Percentiles rank a stretch among this genome's conserved stretches.
These are phyloP conservation scores for Nakaseomyces kungkrabaensis DNA, from an alignment of 1,139 yeast genomes.

Conservation along the genomic window DNA sequence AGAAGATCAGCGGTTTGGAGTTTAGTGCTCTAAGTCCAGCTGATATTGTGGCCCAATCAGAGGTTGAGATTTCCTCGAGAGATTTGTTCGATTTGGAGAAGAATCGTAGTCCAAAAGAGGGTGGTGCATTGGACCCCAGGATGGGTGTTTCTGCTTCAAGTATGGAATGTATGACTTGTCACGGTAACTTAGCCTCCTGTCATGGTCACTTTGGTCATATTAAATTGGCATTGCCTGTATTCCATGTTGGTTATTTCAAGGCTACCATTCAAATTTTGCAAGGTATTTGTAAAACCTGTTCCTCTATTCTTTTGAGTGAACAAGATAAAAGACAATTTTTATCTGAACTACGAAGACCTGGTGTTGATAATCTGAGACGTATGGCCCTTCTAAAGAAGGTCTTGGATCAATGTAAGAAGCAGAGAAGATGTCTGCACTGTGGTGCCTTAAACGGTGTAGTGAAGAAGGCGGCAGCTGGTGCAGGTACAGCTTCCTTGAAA, in stretches of 20 bases:
- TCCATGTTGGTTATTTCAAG: constrained; percentile 95
- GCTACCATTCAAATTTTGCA: constrained; percentile 83
- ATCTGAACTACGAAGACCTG: constrained; percentile 73
- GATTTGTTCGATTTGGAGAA: constrained; percentile 84
- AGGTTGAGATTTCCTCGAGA: constrained; percentile 84
- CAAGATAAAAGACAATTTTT: constrained; percentile 58
- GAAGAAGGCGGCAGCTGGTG: constrained; percentile 89
- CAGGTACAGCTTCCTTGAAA: constrained; percentile 86
- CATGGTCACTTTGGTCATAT: constrained; percentile 98
- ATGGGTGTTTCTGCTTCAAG: constrained; percentile 93
- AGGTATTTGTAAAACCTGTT: constrained; percentile 85
- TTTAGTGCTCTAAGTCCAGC: constrained; percentile 87
- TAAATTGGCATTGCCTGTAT: constrained; percentile 86
- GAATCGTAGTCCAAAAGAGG: constrained; percentile 67
- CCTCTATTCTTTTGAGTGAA: constrained; percentile 67
- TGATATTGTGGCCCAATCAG: constrained; percentile 88
- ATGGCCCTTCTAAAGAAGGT: constrained; percentile 80
- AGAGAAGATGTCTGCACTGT: constrained; percentile 81
- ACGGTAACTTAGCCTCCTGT: constrained; percentile 85
- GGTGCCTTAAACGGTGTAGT: constrained; percentile 92
- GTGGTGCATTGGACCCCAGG: constrained; percentile 83
- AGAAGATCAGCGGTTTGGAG: constrained; percentile 81
- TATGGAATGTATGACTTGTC: constrained; percentile 81
- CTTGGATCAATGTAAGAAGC: constrained; percentile 89
- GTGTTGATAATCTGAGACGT: constrained; percentile 80